Evolutionary conservation across 2,329 filamentous ascomycete genomes (phyloP), one percentile per base, ranked within the genome.

Genomic region (Bipolaris oryzae): DNA sequence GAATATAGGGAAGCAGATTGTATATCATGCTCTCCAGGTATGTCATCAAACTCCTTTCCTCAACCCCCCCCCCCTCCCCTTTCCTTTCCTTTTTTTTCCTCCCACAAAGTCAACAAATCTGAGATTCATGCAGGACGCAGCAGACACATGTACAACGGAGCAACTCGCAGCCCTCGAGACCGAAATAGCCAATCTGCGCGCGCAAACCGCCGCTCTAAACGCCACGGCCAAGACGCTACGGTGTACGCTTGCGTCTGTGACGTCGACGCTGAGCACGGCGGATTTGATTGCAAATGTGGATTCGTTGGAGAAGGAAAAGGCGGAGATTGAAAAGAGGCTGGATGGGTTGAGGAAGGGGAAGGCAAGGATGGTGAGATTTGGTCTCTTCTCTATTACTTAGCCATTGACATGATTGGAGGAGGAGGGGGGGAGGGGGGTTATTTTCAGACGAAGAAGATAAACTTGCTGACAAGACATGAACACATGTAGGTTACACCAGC

Each of bases 1-100:
- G 10, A n/a, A 6, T 7, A 9, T 58, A 84, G 85, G 85, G 18
- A 88, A 87, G 73, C 85, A 87, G 65, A 77, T 80, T 37, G 85
- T 88, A 57, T 88, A 87, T 69, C 85, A 88, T 71, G 78, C 80
- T 34, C 62, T 79, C 6, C 80, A 82, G 70, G 80, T 80, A 67
- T 11, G 23, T 11, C 5, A 3, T 3, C 0, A 13, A 16, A n/a
- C 4, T n/a, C n/a, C 2, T 11, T 16, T 35, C 34, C 15, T 28
- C 10, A 3, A 11, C 11, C n/a, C 11, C n/a, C 9, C 11, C 13
- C 7, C 1, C 6, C 25, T 13, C 13, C 9, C 20, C 56, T 43
- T 6, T 33, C 46, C 23, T 25, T 16, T 13, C 9, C 10, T 18
- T 21, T 3, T n/a, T n/a, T n/a, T n/a, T n/a, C n/a, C n/a, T n/a